Conservation (phyloP, 768 basidiomycete genomes). For the Strobilomyces echinocephalus region DNA sequence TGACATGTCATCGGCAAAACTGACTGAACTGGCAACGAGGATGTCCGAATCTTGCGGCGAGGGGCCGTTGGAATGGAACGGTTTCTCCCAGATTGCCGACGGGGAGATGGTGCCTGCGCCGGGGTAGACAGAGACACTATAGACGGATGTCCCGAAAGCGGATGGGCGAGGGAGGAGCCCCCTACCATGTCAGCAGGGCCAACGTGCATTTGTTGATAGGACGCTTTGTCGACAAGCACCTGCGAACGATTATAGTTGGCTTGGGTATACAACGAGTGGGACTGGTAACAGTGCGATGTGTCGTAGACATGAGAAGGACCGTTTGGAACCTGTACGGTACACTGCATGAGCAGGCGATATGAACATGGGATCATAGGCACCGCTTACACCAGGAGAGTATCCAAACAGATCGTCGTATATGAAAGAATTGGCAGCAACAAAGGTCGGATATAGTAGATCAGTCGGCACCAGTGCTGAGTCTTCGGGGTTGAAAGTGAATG, state of each 20-base stretch:
- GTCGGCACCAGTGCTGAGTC: not conserved
- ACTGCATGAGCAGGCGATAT: not conserved
- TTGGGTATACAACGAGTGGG: no score
- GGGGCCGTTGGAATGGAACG: not conserved
- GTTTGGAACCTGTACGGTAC: not conserved
- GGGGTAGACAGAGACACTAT: no score
- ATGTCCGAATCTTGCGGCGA: not conserved
- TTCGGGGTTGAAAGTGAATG: not conserved
- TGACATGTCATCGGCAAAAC: not conserved
- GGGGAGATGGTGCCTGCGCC: no score
- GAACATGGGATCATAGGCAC: no score
- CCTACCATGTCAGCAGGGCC: not conserved
- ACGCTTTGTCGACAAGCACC: not conserved
- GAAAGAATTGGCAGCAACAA: no score
- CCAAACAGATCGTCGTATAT: not conserved
- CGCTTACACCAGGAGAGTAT: not conserved
- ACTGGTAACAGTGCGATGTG: accelerated
- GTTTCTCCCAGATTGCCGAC: not conserved
- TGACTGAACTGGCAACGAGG: not conserved
- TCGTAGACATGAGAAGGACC: not conserved
- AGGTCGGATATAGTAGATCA: no score
- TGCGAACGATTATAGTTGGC: not conserved
- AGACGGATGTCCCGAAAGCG: not conserved
- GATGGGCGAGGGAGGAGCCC: not conserved
- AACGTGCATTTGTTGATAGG: not conserved